Base-by-base conservation (phyloP, 768 basidiomycete genomes). In the Amanita pseudoporphyria region DNA sequence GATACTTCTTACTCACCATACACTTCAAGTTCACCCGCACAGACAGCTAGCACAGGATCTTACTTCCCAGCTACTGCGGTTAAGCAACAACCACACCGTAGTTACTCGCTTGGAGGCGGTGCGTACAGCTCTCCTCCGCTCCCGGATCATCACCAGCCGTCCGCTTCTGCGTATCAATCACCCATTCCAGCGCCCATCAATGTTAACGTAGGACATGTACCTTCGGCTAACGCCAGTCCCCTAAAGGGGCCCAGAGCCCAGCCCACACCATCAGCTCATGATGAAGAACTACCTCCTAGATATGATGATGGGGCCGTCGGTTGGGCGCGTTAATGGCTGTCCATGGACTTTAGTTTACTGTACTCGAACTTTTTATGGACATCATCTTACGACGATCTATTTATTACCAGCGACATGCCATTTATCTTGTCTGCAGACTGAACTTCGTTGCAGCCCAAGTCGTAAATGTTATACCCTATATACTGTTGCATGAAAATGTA, bases 261-360 rank as follows among this genome's bases (percentile, higher is more conserved):
- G 13, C 66, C 67, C 31, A 58, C 56, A 39, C 55, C 56, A 19
- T 54, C 54, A 14, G 54, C 58, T 56, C 65, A 22, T 21, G 71
- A 71, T 42, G 64, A 75, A 13, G 85, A 87, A 14, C 71, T 66
- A 31, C 86, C 86, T 12, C 85, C 86, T 24, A 69, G 65, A 45
- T 88, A 88, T 58, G 84, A 87, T 22, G 67, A 69, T 13, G 77
- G 76, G 16, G 59, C 67, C 39, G 79, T 77, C 18, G 70, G 71
- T 46, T 82, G 81, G 81, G 74, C 74, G 57, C 42, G 24, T 33
- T n/a, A 26, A 42, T 46, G n/a, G 47, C 47, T 36, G n/a, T n/a
- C n/a, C n/a, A n/a, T n/a, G n/a, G n/a, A n/a, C 32, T 31, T 46
- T 39, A 40, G 13, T 38, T 9, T 28, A 9, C 32, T 9, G 13